These are phyloP conservation scores for Pestalotiopsis sp. DNA, from an alignment of 2,329 filamentous ascomycete species.

Conservation along the genomic window DNA sequence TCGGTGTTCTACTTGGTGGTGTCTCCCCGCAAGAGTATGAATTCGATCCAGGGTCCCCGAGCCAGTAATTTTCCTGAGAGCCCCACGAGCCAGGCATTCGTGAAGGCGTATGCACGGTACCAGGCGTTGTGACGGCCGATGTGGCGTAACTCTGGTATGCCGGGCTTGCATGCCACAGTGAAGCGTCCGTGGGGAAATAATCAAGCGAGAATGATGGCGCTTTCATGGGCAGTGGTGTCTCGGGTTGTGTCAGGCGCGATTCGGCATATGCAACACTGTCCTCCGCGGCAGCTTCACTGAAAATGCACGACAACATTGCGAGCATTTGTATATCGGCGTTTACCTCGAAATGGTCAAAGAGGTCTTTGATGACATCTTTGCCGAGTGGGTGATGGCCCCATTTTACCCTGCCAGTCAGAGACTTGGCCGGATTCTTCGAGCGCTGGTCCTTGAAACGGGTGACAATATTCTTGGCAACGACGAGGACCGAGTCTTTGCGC, in stretches of 20 bases:
- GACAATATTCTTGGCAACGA: constrained; percentile 66
- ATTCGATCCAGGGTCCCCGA: constrained; percentile 53
- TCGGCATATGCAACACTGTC: constrained; percentile 59
- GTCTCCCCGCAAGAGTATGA: constrained; percentile 65
- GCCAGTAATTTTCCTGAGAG: constrained; percentile 56
- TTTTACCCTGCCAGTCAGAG: constrained; percentile 61
- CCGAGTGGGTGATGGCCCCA: constrained; percentile 69
- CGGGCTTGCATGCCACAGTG: constrained; percentile 45
- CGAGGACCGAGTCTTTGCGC: constrained; percentile 60
- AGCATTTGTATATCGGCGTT: constrained; percentile 68
- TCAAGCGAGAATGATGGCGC: constrained; percentile 66
- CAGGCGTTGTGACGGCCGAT: constrained; percentile 58
- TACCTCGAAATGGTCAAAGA: constrained; percentile 65
- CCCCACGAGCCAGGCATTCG: constrained; percentile 55
- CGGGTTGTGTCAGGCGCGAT: constrained; percentile 55
- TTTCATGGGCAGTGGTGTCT: constrained; percentile 65
- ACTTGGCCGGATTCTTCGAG: constrained; percentile 18
- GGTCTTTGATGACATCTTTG: constrained; percentile 57
- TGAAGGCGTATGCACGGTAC: constrained; percentile 55
- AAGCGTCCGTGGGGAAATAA: constrained; percentile 62
- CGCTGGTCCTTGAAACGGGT: constrained; percentile 34
- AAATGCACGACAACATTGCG: constrained; percentile 70
- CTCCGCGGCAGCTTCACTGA: constrained; percentile 59
- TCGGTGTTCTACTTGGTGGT: constrained; percentile 51
- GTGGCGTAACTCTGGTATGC: constrained; percentile 52